Evolutionary conservation across 2,329 filamentous ascomycete genomes (phyloP).

Genomic region (Apiospora aurea): DNA sequence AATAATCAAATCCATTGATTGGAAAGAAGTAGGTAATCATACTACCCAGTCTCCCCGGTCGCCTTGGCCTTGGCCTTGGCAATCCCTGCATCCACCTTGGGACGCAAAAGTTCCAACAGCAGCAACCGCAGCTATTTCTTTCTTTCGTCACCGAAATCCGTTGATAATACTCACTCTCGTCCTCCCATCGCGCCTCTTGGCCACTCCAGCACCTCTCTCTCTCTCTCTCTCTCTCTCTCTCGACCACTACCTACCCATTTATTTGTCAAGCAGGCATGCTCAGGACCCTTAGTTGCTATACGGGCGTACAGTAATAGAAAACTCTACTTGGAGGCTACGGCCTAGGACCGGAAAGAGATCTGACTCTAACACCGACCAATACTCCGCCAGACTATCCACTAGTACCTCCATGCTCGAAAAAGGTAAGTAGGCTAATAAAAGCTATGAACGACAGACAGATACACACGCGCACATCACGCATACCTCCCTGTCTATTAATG

Average conservation of each 20-base stretch:
- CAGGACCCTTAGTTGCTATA: background rate
- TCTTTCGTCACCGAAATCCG: background rate
- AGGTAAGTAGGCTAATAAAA: slow-evolving; percentile 18
- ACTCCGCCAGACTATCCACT: slow-evolving; percentile 20
- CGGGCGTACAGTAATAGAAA: slow-evolving; percentile 6
- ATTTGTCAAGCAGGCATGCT: too few relatives aligned
- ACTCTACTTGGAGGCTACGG: background rate
- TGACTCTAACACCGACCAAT: slow-evolving; percentile 16
- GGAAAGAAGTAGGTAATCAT: slow-evolving; percentile 1
- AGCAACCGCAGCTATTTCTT: background rate
- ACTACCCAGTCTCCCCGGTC: background rate
- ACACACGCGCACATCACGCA: slow-evolving; percentile 18
- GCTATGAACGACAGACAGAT: slow-evolving; percentile 17
- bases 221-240: too few relatives aligned
- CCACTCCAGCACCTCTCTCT: background rate
- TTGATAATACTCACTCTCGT: background rate
- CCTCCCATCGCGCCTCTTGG: background rate
- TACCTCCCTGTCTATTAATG: slow-evolving; percentile 21
- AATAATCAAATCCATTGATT: slow-evolving; percentile 9
- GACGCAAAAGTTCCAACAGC: slow-evolving; percentile 7
- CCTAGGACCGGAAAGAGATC: slow-evolving; percentile 2
- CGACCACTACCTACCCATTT: too few relatives aligned
- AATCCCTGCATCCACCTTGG: slow-evolving; percentile 16
- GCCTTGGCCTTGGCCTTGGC: slow-evolving; percentile 2
- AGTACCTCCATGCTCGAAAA: slow-evolving; percentile 15